A percentile compares a stretch with the other conserved stretches of the same genome.
Conservation (phyloP, 257 asterid genomes). For the Plectranthus barbatus region DNA sequence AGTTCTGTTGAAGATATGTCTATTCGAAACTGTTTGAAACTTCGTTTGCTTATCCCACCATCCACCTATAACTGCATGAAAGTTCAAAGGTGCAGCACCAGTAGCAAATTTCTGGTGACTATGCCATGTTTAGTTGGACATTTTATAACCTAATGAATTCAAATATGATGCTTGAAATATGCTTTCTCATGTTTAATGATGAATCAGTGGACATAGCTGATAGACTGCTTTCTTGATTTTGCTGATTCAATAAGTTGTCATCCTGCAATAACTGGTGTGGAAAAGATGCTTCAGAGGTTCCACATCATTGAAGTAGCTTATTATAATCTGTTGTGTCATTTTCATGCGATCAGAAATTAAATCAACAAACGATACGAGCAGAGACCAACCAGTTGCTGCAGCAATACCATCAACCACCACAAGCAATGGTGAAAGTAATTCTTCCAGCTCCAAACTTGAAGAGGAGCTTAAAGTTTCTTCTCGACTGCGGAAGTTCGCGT, state of each 20-base stretch:
- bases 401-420: constrained; percentile 57
- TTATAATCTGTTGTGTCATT: constrained; percentile 19
- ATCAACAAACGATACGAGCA: constrained; percentile 53
- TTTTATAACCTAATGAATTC: not conserved
- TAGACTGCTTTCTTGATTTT: not conserved
- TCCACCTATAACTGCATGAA: not conserved
- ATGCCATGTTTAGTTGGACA: not conserved
- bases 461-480: constrained; percentile 85
- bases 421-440: constrained; percentile 63
- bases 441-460: constrained; percentile 67
- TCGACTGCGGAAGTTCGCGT: constrained; percentile 74
- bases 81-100: not conserved
- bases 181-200: not conserved
- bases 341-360: constrained; percentile 47
- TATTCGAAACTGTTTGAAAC: not conserved
- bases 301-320: not conserved
- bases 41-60: not conserved
- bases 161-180: not conserved
- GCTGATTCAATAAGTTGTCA: not conserved
- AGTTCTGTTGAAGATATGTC: not conserved
- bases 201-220: not conserved
- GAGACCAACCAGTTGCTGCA: constrained; percentile 60
- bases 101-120: not conserved
- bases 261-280: too few species aligned
- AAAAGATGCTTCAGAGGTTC: not conserved